Conservation (phyloP, 371 early-diverging fungal genomes). For the Mucor racemosus region DNA sequence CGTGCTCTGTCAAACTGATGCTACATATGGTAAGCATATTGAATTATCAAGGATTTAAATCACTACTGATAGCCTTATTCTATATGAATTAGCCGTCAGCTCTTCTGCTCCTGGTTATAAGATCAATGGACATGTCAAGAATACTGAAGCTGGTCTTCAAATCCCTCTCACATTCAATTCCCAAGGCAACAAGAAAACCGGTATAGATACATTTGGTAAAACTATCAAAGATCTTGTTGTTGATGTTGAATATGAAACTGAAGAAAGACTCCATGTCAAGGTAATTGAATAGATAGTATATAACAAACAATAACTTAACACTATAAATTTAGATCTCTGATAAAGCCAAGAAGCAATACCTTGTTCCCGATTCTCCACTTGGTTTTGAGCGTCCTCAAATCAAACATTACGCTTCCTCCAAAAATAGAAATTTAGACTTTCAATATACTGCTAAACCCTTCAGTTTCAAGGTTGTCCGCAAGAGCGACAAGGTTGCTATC, state of each 20-base stretch:
- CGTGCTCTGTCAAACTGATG: conserved; percentile 20
- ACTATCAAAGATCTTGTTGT: conserved; percentile 49
- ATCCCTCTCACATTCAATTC: conserved; percentile 30
- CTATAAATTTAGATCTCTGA: conserved; percentile 49
- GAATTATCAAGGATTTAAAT: too few species aligned
- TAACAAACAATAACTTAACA: background rate
- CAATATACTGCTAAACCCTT: conserved; percentile 54
- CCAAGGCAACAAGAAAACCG: conserved; percentile 7
- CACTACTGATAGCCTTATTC: background rate
- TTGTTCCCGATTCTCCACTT: conserved; percentile 59
- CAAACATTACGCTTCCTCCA: conserved; percentile 8
- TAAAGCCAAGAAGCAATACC: conserved; percentile 46
- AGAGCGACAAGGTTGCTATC: conserved; percentile 44
- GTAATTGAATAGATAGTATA: conserved; percentile 10
- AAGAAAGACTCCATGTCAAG: conserved; percentile 55
- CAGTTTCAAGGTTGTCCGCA: conserved; percentile 60
- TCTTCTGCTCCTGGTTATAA: conserved; percentile 37
- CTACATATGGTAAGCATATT: conserved; percentile 22
- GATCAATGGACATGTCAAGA: conserved; percentile 31
- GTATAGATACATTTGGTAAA: conserved; percentile 40
- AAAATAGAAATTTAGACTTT: conserved; percentile 48
- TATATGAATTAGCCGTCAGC: conserved; percentile 13
- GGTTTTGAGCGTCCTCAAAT: conserved; percentile 34
- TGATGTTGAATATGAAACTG: conserved; percentile 56
- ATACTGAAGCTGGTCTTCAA: conserved; percentile 37